phyloP scores from a whole-genome alignment of 805 yeast species.

The Yarrowia sp. region DNA sequence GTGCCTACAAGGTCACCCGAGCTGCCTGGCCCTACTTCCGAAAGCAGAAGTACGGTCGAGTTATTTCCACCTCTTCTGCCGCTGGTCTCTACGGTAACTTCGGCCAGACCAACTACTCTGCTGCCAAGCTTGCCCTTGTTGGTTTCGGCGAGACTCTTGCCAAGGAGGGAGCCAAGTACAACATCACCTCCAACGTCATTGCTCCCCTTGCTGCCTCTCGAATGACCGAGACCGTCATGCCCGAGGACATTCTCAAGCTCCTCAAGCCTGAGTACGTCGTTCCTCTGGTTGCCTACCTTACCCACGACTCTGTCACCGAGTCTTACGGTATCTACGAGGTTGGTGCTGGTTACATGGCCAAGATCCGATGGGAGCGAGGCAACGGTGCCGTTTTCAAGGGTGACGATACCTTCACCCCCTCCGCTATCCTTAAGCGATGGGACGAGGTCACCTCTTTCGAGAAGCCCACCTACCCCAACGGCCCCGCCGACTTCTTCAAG shows the following conservation, averaged over 20 bases:
- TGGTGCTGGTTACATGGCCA: constrained; percentile 91
- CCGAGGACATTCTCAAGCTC: constrained; percentile 76
- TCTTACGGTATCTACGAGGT: constrained; percentile 82
- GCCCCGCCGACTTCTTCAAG: constrained; percentile 66
- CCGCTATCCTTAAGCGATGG: constrained; percentile 69
- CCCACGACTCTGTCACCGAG: constrained; percentile 61
- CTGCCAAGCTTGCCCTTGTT: constrained; percentile 85
- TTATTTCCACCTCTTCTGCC: constrained; percentile 92
- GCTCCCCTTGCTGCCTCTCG: constrained; percentile 95
- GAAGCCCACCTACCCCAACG: constrained; percentile 63
- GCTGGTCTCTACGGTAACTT: constrained; percentile 97
- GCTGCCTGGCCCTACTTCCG: constrained; percentile 92
- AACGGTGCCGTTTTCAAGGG: constrained; percentile 83
- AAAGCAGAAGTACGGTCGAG: constrained; percentile 82
- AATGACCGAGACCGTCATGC: constrained; percentile 90
- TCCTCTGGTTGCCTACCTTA: constrained; percentile 81
- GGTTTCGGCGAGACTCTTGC: constrained; percentile 94
- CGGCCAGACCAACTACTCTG: constrained; percentile 94
- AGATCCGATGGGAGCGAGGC: constrained; percentile 92
- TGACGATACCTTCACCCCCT: constrained; percentile 75
- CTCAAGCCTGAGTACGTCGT: constrained; percentile 85
- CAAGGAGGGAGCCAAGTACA: constrained; percentile 84
- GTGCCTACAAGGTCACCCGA: constrained; percentile 77
- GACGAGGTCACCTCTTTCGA: constrained; percentile 59
- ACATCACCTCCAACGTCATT: constrained; percentile 80